A percentile compares a stretch with the other conserved stretches of the same genome.
phyloP scores from a whole-genome alignment of 768 basidiomycete species.

The Hericium rajendrae region DNA sequence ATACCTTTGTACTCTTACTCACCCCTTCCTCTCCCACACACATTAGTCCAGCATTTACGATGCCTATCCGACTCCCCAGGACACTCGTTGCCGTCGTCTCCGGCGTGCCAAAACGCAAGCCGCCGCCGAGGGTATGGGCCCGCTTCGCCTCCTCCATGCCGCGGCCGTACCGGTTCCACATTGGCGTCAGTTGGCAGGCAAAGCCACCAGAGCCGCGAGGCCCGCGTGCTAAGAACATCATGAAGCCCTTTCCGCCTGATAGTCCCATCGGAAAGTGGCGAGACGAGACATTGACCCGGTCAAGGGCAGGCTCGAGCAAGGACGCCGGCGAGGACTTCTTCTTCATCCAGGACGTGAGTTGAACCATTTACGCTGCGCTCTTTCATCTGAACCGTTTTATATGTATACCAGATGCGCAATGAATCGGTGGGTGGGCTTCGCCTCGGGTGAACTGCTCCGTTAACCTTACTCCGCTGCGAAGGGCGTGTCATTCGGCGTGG shows the following conservation, averaged over 20 bases:
- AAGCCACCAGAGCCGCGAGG: constrained; percentile 38
- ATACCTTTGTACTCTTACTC: neutral
- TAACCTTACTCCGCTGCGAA: constrained; percentile 19
- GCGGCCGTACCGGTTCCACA: constrained; percentile 60
- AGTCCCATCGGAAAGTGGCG: constrained; percentile 61
- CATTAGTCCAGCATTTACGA: neutral
- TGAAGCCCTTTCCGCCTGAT: constrained; percentile 48
- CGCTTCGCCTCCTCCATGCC: constrained; percentile 20
- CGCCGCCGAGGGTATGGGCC: neutral
- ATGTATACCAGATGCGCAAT: constrained; percentile 53
- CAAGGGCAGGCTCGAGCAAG: constrained; percentile 28
- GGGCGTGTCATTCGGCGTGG: constrained; percentile 76
- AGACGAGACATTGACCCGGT: constrained; percentile 45
- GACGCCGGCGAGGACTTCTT: constrained; percentile 55
- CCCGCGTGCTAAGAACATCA: constrained; percentile 22
- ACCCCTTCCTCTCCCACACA: neutral
- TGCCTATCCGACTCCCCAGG: neutral
- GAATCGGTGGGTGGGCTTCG: constrained; percentile 52
- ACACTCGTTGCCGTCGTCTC: neutral
- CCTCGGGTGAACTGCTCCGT: too few species aligned
- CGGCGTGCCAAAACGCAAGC: neutral
- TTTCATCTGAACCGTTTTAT: constrained; percentile 3
- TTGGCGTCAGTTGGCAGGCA: constrained; percentile 71
- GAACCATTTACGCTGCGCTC: neutral
- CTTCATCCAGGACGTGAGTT: constrained; percentile 58